phyloP scores from a whole-genome alignment of 805 yeast species.

The Saturnispora besseyi region DNA sequence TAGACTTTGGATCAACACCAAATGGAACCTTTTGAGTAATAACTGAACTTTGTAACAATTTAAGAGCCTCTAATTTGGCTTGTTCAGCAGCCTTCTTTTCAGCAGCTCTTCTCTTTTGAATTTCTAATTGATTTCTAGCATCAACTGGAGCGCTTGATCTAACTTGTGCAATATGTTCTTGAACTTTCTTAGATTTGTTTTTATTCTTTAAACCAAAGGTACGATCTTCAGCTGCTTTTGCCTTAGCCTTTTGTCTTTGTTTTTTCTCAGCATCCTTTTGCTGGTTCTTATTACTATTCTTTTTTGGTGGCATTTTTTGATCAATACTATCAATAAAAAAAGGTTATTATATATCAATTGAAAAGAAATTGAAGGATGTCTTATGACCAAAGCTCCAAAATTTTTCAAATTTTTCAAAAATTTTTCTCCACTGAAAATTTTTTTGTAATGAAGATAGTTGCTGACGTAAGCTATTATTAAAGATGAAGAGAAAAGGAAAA shows the following conservation, averaged over 20 bases:
- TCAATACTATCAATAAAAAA: not conserved
- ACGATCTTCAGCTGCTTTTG: constrained; percentile 67
- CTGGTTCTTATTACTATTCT: constrained; percentile 33
- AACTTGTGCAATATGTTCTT: constrained; percentile 59
- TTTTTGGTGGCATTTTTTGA: constrained; percentile 41
- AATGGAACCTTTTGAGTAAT: constrained; percentile 82
- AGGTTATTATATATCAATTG: not conserved
- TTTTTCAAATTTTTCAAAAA: not conserved
- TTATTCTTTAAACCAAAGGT: constrained; percentile 95
- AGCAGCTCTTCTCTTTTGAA: constrained; percentile 64
- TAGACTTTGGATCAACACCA: constrained; percentile 95
- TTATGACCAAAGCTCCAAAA: not conserved
- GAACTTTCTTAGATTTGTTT: constrained; percentile 89
- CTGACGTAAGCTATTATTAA: not conserved
- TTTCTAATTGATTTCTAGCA: constrained; percentile 36
- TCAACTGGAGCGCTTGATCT: constrained; percentile 47
- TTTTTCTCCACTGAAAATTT: not conserved
- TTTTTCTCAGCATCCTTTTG: constrained; percentile 53
- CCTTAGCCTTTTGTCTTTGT: constrained; percentile 49
- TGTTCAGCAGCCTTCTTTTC: constrained; percentile 86
- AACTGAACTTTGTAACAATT: constrained; percentile 56
- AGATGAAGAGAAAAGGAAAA: not conserved
- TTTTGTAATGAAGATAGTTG: not conserved
- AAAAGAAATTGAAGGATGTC: not conserved
- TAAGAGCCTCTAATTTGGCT: constrained; percentile 81